These are phyloP conservation scores for Bruguiera gymnorhiza DNA, from an alignment of 345 rosid species.

Conservation along the genomic window DNA sequence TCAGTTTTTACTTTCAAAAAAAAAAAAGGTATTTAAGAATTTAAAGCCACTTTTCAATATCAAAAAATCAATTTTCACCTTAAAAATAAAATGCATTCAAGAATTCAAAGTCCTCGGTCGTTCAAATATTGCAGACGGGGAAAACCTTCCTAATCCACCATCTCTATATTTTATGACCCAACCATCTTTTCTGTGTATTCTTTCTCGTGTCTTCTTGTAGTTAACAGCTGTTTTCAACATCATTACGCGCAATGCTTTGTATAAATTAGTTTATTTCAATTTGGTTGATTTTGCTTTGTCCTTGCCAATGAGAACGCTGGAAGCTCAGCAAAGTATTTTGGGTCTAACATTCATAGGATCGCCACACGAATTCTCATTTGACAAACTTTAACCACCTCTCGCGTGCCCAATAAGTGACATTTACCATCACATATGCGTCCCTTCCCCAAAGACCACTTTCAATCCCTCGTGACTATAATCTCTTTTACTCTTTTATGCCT, in stretches of 20 bases:
- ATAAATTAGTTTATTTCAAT: neutral
- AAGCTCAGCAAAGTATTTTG: neutral
- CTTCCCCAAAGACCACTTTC: too few species aligned
- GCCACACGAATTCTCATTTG: neutral
- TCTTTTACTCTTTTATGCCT: too few species aligned
- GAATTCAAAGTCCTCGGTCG: conserved; percentile 43
- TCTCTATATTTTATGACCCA: conserved; percentile 27
- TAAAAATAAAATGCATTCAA: conserved; percentile 22
- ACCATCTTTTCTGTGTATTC: neutral
- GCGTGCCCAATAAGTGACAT: neutral
- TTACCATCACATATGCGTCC: too few species aligned
- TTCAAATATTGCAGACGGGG: conserved; percentile 35
- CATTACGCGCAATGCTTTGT: neutral
- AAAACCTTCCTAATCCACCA: conserved; percentile 31
- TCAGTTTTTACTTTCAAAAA: too few species aligned
- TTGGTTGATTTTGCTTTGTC: too few species aligned
- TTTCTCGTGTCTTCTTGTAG: neutral
- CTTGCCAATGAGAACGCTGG: neutral
- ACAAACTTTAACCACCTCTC: neutral
- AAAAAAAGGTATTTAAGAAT: too few species aligned
- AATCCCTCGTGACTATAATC: too few species aligned
- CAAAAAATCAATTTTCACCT: conserved; percentile 18
- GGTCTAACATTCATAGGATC: neutral
- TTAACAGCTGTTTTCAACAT: conserved; percentile 4
- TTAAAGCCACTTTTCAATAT: too few species aligned